Evolutionary conservation across 164 flowering plant genomes (phyloP), one percentile per base, ranked within the genome.

Genomic region (Amborella trichopoda): DNA sequence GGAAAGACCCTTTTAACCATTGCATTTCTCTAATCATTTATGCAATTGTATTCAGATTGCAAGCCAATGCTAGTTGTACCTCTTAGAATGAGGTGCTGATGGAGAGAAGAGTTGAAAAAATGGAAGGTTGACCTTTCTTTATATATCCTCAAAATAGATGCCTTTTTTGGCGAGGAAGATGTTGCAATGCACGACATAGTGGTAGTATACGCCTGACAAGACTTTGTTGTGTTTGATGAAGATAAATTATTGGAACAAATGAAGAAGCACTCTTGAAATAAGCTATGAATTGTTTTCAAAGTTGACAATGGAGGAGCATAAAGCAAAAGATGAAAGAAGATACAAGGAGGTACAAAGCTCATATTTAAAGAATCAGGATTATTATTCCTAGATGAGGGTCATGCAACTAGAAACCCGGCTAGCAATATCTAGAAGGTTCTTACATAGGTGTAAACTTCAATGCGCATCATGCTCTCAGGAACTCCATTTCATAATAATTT

Each of bases 401-500:
- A 93, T 46, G 81, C 70, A 1, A 79, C 99, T 0, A 65, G 95
- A 2, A 88, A 93, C 54, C 50, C 59, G 1, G 20, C 48, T 0
- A 77, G 73, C 39, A 45, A 2, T 6, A 71, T 88, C 5, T 85
- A 70, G 73, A 64, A 72, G 52, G 75, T 66, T 28, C 26, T 85
- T 14, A 21, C 59, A 5, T 58, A 70, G 3, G 60, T 81, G 13
- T 47, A 71, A 27, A 79, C 96, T 1, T 38, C 68, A 25, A 63
- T 61, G 64, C 72, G 89, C 5, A 75, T 93, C 44, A 76, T 85
- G 58, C 76, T 93, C 5, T 88, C 96, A 0, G 99, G 99, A 24
- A 93, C 96, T 2, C 94, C 91, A 2, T 93, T 93, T 38, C 99
- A 88, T 57, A 93, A 93, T 40, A 88, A 83, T 55, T 74, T 83